phyloP scores from a whole-genome alignment of 768 basidiomycete species.

The Termitomyces heimii region DNA sequence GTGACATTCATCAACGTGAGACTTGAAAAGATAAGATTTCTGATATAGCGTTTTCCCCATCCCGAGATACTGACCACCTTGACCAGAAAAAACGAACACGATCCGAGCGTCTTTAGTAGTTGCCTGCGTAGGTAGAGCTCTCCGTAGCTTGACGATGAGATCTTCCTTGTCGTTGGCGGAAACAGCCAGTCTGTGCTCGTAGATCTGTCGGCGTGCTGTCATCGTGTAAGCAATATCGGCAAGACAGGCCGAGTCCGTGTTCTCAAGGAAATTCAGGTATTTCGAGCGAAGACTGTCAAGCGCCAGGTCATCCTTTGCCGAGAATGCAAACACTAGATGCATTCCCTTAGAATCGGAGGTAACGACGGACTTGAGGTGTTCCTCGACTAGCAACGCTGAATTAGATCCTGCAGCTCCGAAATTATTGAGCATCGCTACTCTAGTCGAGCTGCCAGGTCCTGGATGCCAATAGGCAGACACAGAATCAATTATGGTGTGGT shows the following conservation, averaged over 20 bases:
- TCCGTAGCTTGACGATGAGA: constrained; percentile 37
- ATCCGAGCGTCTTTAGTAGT: constrained; percentile 24
- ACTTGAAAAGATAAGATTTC: constrained; percentile 39
- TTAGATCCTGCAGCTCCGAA: constrained; percentile 77
- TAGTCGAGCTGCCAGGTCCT: constrained; percentile 24
- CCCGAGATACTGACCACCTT: constrained; percentile 60
- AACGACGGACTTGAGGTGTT: constrained; percentile 19
- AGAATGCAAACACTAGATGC: constrained; percentile 50
- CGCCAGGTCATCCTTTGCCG: constrained; percentile 47
- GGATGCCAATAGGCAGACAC: constrained; percentile 34
- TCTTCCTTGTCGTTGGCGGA: constrained; percentile 37
- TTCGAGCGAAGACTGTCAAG: constrained; percentile 41
- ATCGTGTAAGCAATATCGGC: constrained; percentile 60
- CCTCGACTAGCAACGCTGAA: constrained; percentile 54
- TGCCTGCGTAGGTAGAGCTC: constrained; percentile 25
- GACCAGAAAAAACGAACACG: constrained; percentile 70
- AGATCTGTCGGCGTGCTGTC: constrained; percentile 58
- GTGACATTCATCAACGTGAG: constrained; percentile 55
- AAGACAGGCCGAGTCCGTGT: constrained; percentile 22
- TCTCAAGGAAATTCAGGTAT: constrained; percentile 44
- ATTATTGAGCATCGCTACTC: constrained; percentile 63
- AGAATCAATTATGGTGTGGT: constrained; percentile 45
- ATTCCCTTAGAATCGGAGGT: not conserved
- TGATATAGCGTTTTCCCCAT: constrained; percentile 59
- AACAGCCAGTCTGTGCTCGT: constrained; percentile 46